Evolutionary conservation across 345 rosid species (phyloP), one percentile per base, ranked within the genome.

Genomic region (Citrus trifoliata): DNA sequence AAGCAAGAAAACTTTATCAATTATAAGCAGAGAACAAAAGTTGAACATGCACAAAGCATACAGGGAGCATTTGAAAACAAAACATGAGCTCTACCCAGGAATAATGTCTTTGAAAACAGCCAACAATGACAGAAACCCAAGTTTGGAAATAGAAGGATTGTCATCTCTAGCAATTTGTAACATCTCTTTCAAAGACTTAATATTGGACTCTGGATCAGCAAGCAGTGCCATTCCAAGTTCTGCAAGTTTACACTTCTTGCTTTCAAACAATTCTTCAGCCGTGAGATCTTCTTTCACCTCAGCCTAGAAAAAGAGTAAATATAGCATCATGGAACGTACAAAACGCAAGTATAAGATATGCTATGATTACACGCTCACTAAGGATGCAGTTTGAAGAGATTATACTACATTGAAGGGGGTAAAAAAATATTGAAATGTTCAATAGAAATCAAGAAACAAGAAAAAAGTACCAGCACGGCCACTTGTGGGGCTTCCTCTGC

Each of bases 71-170:
- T 30, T 35, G 25, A 27, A 65, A 74, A 82, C 4, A 61, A 33
- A 81, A 37, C 21, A 80, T 7, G 70, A 42, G 42, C 33, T 72
- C 38, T 88, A 96, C 99, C 99, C 98, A 76, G 98, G 98, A 82
- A 94, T 94, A 70, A 93, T 93, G 82, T 93, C 97, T 83, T 89
- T 94, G 63, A 91, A 96, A 71, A 94, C 99, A 78, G 99, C 97
- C 91, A 93, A 80, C 86, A 96, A 84, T 55, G 98, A 96, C 58
- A 94, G 82, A 73, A 90, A 74, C 40, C 90, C 88, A 81, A 94
- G 97, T 85, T 87, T 96, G 72, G 93, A 86, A 14, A 92, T 81
- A 76, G 90, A 83, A 24, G 83, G 87, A 80, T 93, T 86, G 80
- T 70, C 81, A 76, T 94, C 98, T 76, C 75, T 90, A 77, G 86